These are phyloP conservation scores for Kuraishia cidri DNA, from an alignment of 805 yeast genomes.

Conservation along the genomic window DNA sequence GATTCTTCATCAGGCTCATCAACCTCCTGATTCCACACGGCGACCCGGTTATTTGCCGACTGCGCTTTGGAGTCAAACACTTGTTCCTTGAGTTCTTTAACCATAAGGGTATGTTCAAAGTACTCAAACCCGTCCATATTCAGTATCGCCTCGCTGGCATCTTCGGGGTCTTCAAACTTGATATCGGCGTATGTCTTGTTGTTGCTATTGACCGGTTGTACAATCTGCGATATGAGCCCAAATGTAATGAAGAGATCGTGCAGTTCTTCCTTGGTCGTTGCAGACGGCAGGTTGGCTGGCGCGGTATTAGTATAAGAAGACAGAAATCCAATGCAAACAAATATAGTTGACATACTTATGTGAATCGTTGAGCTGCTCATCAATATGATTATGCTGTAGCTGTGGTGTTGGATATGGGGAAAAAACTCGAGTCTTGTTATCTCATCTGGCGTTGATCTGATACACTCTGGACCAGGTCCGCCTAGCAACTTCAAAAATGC, in stretches of 20 bases:
- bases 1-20: too few relatives aligned
- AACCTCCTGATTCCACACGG: slow-evolving; percentile 4
- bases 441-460: too few relatives aligned
- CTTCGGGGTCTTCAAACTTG: slow-evolving; percentile 8
- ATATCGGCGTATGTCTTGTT: slow-evolving; percentile 5
- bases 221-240: slow-evolving; percentile 7
- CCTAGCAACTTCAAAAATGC: too few relatives aligned
- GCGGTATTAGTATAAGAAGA: too few relatives aligned
- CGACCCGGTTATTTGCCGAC: slow-evolving; percentile 1
- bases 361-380: too few relatives aligned
- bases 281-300: slow-evolving; percentile 8
- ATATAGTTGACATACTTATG: too few relatives aligned
- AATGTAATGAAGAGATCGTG: slow-evolving; percentile 9
- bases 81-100: slow-evolving; percentile 1
- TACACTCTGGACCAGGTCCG: too few relatives aligned
- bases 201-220: slow-evolving; percentile 2
- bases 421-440: too few relatives aligned
- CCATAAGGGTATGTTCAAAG: slow-evolving; percentile 7
- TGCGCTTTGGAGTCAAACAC: neutral
- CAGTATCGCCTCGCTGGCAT: slow-evolving; percentile 10
- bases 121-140: slow-evolving; percentile 13
- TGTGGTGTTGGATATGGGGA: too few relatives aligned
- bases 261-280: slow-evolving; percentile 6
- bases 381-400: too few relatives aligned
- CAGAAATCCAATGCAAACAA: too few relatives aligned